Conservation (phyloP, 805 yeast species). For the Metschnikowia similis region DNA sequence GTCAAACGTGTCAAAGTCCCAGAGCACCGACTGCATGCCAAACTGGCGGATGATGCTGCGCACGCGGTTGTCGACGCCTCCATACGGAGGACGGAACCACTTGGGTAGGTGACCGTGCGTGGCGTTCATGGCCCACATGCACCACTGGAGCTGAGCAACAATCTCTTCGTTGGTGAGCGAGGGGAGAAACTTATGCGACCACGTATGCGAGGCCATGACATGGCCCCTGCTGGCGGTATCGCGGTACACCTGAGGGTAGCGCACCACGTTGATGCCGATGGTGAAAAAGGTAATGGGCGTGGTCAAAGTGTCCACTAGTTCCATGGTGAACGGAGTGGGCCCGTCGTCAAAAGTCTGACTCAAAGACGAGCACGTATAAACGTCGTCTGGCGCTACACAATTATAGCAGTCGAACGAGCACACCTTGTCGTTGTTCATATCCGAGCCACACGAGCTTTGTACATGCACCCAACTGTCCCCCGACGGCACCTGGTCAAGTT, state of each 20-base stretch:
- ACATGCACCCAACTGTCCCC: conserved; percentile 36
- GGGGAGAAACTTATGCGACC: conserved; percentile 88
- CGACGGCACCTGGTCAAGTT: conserved; percentile 48
- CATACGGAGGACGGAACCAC: conserved; percentile 96
- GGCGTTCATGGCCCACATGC: conserved; percentile 97
- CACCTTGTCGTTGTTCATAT: conserved; percentile 34
- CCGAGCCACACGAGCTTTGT: conserved; percentile 57
- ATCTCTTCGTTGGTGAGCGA: conserved; percentile 71
- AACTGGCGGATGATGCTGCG: conserved; percentile 74
- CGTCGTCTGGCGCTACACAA: conserved; percentile 74
- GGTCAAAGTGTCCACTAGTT: conserved; percentile 49
- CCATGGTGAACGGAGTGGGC: conserved; percentile 69
- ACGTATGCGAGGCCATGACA: conserved; percentile 81
- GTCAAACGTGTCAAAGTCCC: conserved; percentile 91
- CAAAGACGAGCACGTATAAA: conserved; percentile 64
- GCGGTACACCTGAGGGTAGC: conserved; percentile 68
- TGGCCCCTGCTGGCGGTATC: conserved; percentile 62
- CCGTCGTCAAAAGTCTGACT: conserved; percentile 96
- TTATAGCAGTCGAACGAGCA: conserved; percentile 87
- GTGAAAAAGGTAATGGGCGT: conserved; percentile 75
- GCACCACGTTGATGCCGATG: conserved; percentile 74
- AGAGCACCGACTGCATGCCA: conserved; percentile 81
- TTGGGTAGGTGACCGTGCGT: conserved; percentile 82
- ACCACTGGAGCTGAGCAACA: conserved; percentile 90
- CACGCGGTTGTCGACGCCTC: conserved; percentile 86